These are phyloP conservation scores for Emmonsiellopsis sp. DNA, from an alignment of 2,329 filamentous ascomycete genomes.

Conservation along the genomic window DNA sequence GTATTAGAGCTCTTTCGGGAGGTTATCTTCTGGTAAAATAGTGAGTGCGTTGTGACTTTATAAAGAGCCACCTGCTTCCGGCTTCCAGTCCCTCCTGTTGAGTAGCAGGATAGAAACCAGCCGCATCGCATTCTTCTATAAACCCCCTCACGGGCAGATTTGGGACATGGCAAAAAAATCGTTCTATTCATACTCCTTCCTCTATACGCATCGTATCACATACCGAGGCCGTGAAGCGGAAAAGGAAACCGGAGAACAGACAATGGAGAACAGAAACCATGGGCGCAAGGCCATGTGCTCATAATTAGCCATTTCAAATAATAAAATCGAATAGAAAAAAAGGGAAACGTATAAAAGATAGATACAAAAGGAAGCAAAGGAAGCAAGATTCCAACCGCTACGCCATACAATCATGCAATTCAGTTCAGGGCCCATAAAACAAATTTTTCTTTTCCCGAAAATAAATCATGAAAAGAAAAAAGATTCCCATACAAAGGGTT, in stretches of 20 bases:
- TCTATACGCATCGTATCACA: no score
- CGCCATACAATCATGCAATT: conserved; percentile 12
- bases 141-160: no score
- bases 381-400: conserved; percentile 8
- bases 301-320: conserved; percentile 3
- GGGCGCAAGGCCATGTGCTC: not conserved
- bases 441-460: not conserved
- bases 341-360: not conserved
- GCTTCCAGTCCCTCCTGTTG: no score
- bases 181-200: no score
- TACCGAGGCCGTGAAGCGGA: no score
- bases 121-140: no score
- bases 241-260: not conserved
- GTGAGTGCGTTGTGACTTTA: no score
- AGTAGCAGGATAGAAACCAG: no score
- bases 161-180: no score
- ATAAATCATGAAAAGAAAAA: not conserved
- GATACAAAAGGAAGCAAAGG: not conserved
- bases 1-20: no score
- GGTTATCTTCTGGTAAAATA: no score
- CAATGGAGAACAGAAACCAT: conserved; percentile 3
- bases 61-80: no score
- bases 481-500: not conserved
- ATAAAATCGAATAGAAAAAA: not conserved
- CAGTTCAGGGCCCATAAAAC: conserved; percentile 5